Base-by-base conservation (phyloP, 345 rosid genomes). In the Anacardium occidentale region DNA sequence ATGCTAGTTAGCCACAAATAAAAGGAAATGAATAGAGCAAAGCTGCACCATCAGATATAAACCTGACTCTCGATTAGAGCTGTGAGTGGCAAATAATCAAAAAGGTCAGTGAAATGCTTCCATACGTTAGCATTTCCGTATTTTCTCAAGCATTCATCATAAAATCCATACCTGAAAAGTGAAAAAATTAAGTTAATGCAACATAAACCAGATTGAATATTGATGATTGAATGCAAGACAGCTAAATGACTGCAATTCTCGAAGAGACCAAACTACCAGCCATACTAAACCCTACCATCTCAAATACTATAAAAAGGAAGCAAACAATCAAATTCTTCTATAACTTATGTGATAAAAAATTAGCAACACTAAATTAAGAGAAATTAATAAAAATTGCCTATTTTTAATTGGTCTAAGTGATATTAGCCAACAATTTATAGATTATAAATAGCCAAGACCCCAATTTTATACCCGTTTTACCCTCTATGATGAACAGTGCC, bases 11-110 rank as follows among this genome's bases (percentile, higher is more conserved):
- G 65, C 55, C 21, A 47, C 66, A 69, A n/a, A 34, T 55, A 20
- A 37, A 22, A 67, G 70, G 67, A 20, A 26, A 57, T 52, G 29
- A n/a, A 29, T 59, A 10, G 47, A 20, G 44, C 13, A 63, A 20
- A 5, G 37, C 52, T 11, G 50, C 52, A 25, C 15, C 21, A 10
- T 10, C 68, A 75, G 57, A 72, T 14, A 55, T 83, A 55, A 72
- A 86, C 90, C 90, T 86, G 90, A 64, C 88, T 84, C 80, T 86
- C 90, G 68, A 86, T 86, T 66, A 84, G 75, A 48, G 88, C 90
- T 6, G 90, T 84, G 25, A 86, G 83, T 8, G 90, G 90, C 40
- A 86, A 82, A 76, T 84, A 86, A 79, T 86, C 90, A 34, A 86
- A 86, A 65, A 86, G 86, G 69, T 86, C 90, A 0, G 90, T 86